Percentiles rank a stretch among this genome's conserved stretches.
These are phyloP conservation scores for Hypocreales sp. DNA, from an alignment of 2,329 filamentous ascomycete species.

Conservation along the genomic window DNA sequence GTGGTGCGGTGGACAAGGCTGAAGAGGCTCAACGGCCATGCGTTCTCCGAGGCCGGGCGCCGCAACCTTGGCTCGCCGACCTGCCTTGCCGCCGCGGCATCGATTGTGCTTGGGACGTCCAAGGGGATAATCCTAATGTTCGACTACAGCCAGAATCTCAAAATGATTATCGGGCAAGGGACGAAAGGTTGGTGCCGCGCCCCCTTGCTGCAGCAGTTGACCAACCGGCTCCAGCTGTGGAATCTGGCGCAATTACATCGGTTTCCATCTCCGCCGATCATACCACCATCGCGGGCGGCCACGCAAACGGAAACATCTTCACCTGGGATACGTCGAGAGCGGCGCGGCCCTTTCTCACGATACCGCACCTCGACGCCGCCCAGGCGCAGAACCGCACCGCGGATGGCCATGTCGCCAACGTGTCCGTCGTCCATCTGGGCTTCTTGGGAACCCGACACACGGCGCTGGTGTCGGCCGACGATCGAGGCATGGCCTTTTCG, in stretches of 20 bases:
- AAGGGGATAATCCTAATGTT: constrained; percentile 93
- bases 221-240: constrained; percentile 63
- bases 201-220: neutral
- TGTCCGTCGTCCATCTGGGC: constrained; percentile 75
- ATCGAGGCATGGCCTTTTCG: constrained; percentile 94
- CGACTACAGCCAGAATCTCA: constrained; percentile 92
- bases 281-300: constrained; percentile 77
- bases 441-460: constrained; percentile 90
- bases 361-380: constrained; percentile 57
- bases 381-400: constrained; percentile 48
- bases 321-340: constrained; percentile 84
- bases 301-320: constrained; percentile 82
- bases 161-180: constrained; percentile 83
- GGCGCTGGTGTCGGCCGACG: constrained; percentile 86
- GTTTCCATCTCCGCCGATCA: constrained; percentile 89
- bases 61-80: constrained; percentile 87
- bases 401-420: constrained; percentile 71
- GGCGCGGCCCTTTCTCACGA: constrained; percentile 77
- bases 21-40: constrained; percentile 74
- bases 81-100: constrained; percentile 74
- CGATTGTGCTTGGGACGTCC: constrained; percentile 80
- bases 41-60: constrained; percentile 83
- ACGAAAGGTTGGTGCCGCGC: constrained; percentile 55
- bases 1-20: constrained; percentile 92
- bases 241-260: constrained; percentile 76